A percentile compares a stretch with the other conserved stretches of the same genome.
phyloP scores from a whole-genome alignment of 2,329 filamentous ascomycete genomes.

The Sphaerulina populicola region DNA sequence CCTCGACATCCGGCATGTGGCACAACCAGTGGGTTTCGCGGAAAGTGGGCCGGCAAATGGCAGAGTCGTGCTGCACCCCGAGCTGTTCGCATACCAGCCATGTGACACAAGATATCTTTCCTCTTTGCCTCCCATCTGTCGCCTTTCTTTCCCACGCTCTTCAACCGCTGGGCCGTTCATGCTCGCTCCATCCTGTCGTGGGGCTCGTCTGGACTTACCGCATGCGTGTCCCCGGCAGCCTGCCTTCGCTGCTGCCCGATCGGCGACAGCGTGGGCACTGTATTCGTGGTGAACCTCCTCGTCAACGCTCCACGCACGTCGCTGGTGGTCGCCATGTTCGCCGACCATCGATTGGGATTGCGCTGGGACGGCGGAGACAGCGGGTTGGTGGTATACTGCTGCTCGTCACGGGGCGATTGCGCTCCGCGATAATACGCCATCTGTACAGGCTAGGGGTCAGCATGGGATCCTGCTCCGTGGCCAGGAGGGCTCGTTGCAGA shows the following conservation, averaged over 20 bases:
- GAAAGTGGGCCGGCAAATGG: neutral
- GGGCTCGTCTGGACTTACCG: slow-evolving; percentile 25
- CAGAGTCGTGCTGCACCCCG: too few species aligned
- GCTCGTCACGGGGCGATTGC: slow-evolving; percentile 68
- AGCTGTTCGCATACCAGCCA: neutral
- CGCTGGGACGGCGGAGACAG: slow-evolving; percentile 37
- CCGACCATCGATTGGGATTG: slow-evolving; percentile 30
- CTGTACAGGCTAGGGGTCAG: slow-evolving; percentile 12
- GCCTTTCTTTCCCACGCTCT: neutral
- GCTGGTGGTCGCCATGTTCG: slow-evolving; percentile 42
- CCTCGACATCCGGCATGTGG: neutral
- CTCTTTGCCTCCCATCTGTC: neutral
- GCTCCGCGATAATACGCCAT: slow-evolving; percentile 67
- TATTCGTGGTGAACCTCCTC: slow-evolving; percentile 87
- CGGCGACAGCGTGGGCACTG: slow-evolving; percentile 61
- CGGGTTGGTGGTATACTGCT: slow-evolving; percentile 46
- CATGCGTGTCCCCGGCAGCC: slow-evolving; percentile 41
- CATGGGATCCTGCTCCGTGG: neutral
- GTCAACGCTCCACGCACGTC: slow-evolving; percentile 72
- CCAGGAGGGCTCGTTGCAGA: neutral
- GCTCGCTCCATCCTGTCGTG: neutral
- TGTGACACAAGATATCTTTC: neutral
- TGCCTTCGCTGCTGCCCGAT: slow-evolving; percentile 49
- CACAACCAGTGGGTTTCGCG: neutral
- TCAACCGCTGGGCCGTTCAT: neutral